Conservation (phyloP, 2,329 filamentous ascomycete species). For the Ascochyta viciae-villosae region DNA sequence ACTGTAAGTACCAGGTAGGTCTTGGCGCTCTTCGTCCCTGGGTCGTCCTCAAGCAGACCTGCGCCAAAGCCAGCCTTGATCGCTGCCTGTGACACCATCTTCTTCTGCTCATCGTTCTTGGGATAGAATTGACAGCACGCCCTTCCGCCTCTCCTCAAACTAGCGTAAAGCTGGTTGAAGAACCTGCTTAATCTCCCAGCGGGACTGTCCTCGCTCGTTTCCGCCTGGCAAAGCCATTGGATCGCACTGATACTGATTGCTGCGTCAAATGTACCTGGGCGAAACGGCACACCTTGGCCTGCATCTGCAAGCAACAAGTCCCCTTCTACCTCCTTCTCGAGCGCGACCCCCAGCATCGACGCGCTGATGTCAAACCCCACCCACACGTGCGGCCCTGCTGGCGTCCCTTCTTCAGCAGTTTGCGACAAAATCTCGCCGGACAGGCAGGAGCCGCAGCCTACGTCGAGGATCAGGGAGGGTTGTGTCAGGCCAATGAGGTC, state of each 20-base stretch:
- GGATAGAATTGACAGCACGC: constrained; percentile 99
- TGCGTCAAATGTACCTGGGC: constrained; percentile 90
- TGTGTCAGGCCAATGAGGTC: constrained; percentile 82
- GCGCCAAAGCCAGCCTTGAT: constrained; percentile 95
- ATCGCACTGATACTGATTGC: constrained; percentile 94
- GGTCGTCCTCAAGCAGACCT: constrained; percentile 92
- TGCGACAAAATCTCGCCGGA: constrained; percentile 91
- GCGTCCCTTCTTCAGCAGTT: constrained; percentile 65
- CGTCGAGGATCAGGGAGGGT: constrained; percentile 89
- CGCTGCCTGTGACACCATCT: constrained; percentile 90
- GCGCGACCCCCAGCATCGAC: constrained; percentile 94
- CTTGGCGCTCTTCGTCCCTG: constrained; percentile 95
- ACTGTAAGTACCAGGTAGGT: constrained; percentile 95
- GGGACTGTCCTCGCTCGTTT: constrained; percentile 82
- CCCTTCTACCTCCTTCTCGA: constrained; percentile 90
- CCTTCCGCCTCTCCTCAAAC: constrained; percentile 80
- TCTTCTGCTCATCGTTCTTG: constrained; percentile 89
- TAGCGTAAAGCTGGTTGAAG: constrained; percentile 90
- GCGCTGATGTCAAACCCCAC: constrained; percentile 95
- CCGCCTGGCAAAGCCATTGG: constrained; percentile 98
- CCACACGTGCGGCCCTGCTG: constrained; percentile 88
- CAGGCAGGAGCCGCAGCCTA: constrained; percentile 95
- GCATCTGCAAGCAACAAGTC: constrained; percentile 95
- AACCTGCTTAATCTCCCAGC: constrained; percentile 81
- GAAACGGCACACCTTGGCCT: constrained; percentile 93